Evolutionary conservation across 352 stramenopile genomes (phyloP).

Genomic region (Pythium periplocum): DNA sequence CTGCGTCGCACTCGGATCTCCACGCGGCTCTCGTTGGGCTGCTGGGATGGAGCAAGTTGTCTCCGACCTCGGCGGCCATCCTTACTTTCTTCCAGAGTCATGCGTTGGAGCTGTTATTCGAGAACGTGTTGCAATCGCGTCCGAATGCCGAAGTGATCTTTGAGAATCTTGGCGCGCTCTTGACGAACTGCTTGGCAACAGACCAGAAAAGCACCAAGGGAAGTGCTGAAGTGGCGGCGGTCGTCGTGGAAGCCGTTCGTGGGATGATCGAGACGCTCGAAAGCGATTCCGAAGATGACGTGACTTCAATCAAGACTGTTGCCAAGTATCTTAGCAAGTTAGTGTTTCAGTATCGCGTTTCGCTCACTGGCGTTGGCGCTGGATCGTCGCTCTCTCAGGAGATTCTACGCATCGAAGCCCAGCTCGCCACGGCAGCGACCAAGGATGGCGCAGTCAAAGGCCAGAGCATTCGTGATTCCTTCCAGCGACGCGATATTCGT

Average conservation of each 20-base stretch:
- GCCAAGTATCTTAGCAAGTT: slow-evolving; percentile 47
- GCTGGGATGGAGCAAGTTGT: slow-evolving; percentile 65
- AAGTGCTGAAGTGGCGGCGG: slow-evolving; percentile 33
- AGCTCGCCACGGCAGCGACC: slow-evolving; percentile 28
- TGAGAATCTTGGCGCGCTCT: slow-evolving; percentile 47
- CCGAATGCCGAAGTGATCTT: slow-evolving; percentile 31
- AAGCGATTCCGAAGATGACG: slow-evolving; percentile 11
- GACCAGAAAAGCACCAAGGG: slow-evolving; percentile 17
- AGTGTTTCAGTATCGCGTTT: slow-evolving; percentile 40
- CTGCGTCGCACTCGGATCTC: slow-evolving; percentile 54
- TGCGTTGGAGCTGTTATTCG: slow-evolving; percentile 52
- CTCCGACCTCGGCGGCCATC: slow-evolving; percentile 57
- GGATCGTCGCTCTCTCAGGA: slow-evolving; percentile 42
- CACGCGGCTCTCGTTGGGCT: slow-evolving; percentile 71
- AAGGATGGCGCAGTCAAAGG: slow-evolving; percentile 56
- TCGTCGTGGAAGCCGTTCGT: slow-evolving; percentile 37
- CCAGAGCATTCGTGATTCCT: slow-evolving; percentile 72
- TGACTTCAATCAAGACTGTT: slow-evolving; percentile 19
- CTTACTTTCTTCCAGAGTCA: slow-evolving; percentile 64
- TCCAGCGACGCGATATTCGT: slow-evolving; percentile 67
- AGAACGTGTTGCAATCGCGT: slow-evolving; percentile 48
- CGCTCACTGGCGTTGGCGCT: slow-evolving; percentile 33
- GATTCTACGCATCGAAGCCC: slow-evolving; percentile 42
- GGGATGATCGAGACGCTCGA: slow-evolving; percentile 23
- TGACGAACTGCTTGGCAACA: slow-evolving; percentile 56